phyloP scores from a whole-genome alignment of 2,329 filamentous ascomycete genomes.

The Exophiala calicioides region DNA sequence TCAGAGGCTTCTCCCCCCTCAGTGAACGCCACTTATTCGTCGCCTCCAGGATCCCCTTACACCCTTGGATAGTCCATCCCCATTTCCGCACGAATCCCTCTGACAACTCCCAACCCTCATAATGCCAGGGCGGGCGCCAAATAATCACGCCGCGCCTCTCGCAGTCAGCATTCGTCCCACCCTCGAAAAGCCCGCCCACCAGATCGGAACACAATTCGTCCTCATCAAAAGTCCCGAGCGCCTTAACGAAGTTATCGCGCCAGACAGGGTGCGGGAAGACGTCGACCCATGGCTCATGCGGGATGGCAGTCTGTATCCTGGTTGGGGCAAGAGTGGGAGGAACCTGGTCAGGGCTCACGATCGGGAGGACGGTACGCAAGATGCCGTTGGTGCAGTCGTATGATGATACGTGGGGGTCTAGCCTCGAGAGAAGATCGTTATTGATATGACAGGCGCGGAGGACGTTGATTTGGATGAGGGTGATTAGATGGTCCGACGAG shows the following conservation, averaged over 20 bases:
- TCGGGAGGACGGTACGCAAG: no score
- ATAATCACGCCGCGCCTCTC: slow-evolving; percentile 44
- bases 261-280: slow-evolving; percentile 41
- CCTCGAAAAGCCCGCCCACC: slow-evolving; percentile 47
- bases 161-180: slow-evolving; percentile 47
- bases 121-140: slow-evolving; percentile 46
- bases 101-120: slow-evolving; percentile 44
- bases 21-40: slow-evolving; percentile 23
- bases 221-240: slow-evolving; percentile 43
- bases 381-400: no score
- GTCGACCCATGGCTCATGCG: slow-evolving; percentile 47
- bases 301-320: slow-evolving; percentile 40
- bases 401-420: no score
- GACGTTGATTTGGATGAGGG: slow-evolving; percentile 45
- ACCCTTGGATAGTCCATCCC: slow-evolving; percentile 24
- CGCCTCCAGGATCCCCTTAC: slow-evolving; percentile 16
- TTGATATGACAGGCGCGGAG: slow-evolving; percentile 24
- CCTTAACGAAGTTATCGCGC: slow-evolving; percentile 44
- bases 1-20: background rate
- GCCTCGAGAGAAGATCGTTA: background rate
- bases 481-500: slow-evolving; percentile 45
- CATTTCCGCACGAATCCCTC: slow-evolving; percentile 42
- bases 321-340: slow-evolving; percentile 38
- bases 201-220: slow-evolving; percentile 47
- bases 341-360: no score